Percentiles rank a stretch among this genome's conserved stretches.
Conservation (phyloP, 495 filamentous ascomycete species). For the Aspergillus homomorphus region DNA sequence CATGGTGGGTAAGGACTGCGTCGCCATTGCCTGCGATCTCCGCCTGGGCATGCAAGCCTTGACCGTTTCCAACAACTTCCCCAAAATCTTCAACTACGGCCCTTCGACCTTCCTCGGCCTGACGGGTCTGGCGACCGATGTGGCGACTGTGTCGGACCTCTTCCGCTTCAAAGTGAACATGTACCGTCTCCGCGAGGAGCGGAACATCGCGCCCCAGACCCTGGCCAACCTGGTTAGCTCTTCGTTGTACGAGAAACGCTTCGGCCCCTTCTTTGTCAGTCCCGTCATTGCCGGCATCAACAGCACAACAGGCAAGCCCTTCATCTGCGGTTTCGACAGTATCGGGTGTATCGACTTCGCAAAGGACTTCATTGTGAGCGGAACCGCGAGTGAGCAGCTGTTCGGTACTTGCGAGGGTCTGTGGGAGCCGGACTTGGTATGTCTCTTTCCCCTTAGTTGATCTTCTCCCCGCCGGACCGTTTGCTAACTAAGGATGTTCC, state of each 20-base stretch:
- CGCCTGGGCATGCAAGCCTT: constrained; percentile 94
- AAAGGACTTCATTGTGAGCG: constrained; percentile 97
- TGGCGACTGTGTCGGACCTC: constrained; percentile 90
- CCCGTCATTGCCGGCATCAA: constrained; percentile 95
- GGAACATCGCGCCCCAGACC: constrained; percentile 87
- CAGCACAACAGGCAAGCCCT: constrained; percentile 84
- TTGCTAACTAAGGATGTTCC: constrained; percentile 23
- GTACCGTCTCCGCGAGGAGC: constrained; percentile 98
- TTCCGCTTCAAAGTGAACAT: constrained; percentile 99
- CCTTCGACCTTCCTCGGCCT: constrained; percentile 90
- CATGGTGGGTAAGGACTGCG: constrained; percentile 99
- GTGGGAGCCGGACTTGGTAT: constrained; percentile 94
- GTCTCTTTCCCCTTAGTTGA: constrained; percentile 23
- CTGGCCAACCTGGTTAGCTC: constrained; percentile 93
- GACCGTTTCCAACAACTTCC: constrained; percentile 99
- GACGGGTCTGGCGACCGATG: constrained; percentile 93
- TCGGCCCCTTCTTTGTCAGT: constrained; percentile 93
- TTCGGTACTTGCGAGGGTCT: constrained; percentile 98
- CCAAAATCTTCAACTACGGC: constrained; percentile 98
- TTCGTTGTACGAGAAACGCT: constrained; percentile 87
- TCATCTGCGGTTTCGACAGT: constrained; percentile 98
- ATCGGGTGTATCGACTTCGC: constrained; percentile 99
- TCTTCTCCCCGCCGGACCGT: not conserved
- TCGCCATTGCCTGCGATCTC: constrained; percentile 98
- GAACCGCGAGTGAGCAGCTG: constrained; percentile 93